Evolutionary conservation across 2,329 filamentous ascomycete genomes (phyloP), one percentile per base, ranked within the genome.

Genomic region (Exophiala bonariae): DNA sequence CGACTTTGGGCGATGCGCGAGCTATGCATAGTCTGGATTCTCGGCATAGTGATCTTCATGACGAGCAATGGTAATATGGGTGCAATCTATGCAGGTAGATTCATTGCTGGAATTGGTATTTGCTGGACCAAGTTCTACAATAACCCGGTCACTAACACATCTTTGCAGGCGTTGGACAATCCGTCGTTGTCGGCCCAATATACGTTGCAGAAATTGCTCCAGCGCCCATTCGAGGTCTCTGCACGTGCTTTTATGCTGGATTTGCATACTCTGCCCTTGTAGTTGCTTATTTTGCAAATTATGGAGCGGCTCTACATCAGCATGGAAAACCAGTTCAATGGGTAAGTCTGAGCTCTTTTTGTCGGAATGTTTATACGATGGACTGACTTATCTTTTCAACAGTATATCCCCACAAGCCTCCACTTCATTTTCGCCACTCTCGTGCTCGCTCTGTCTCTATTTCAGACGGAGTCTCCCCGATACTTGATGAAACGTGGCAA

Each of bases 251-350:
- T 19, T 86, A 86, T 62, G 80, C 82, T 1, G 82, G 82, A 1
- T 76, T 85, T n/a, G n/a, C n/a, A n/a, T n/a, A n/a, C n/a, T n/a
- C n/a, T n/a, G n/a, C n/a, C n/a, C n/a, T n/a, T n/a, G n/a, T n/a
- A n/a, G n/a, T n/a, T n/a, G n/a, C n/a, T n/a, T n/a, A n/a, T n/a
- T n/a, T n/a, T n/a, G n/a, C n/a, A n/a, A n/a, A n/a, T n/a, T n/a
- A n/a, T n/a, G n/a, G n/a, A n/a, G n/a, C n/a, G n/a, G 41, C 86
- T 91, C 19, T 91, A 91, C 61, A 67, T 87, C 41, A 87, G 86
- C 19, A 87, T 90, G 50, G n/a, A n/a, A n/a, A n/a, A n/a, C n/a
- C n/a, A n/a, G n/a, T n/a, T n/a, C n/a, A n/a, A n/a, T n/a, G n/a
- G n/a, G n/a, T n/a, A n/a, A n/a, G n/a, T n/a, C n/a, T n/a, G n/a